phyloP scores from a whole-genome alignment of 345 rosid species.

The Laguncularia racemosa region DNA sequence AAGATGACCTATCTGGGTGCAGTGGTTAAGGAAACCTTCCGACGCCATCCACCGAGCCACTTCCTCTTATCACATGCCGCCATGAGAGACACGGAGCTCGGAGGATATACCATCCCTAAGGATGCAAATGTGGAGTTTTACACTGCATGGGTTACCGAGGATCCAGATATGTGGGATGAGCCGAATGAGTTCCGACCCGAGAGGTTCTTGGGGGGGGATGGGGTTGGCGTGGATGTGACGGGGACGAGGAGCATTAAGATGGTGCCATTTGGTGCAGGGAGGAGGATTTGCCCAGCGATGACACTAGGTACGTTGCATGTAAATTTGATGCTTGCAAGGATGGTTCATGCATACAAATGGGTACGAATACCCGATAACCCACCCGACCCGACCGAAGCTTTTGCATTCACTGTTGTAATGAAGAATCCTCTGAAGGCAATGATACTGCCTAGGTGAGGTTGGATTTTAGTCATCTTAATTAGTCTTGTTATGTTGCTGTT shows the following conservation, averaged over 20 bases:
- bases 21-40: slow-evolving; percentile 75
- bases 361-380: slow-evolving; percentile 45
- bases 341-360: slow-evolving; percentile 82
- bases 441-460: slow-evolving; percentile 36
- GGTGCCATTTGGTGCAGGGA: slow-evolving; percentile 88
- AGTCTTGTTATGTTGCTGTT: too few relatives aligned
- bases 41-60: slow-evolving; percentile 96
- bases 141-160: slow-evolving; percentile 91
- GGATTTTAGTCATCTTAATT: too few relatives aligned
- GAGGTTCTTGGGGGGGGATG: slow-evolving; percentile 78
- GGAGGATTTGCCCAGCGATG: slow-evolving; percentile 94
- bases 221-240: slow-evolving; percentile 65
- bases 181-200: slow-evolving; percentile 73
- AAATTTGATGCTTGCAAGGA: slow-evolving; percentile 66
- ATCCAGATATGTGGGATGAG: slow-evolving; percentile 68
- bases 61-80: slow-evolving; percentile 78
- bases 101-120: slow-evolving; percentile 65
- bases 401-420: slow-evolving; percentile 90
- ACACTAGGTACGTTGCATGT: slow-evolving; percentile 65
- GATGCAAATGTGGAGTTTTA: slow-evolving; percentile 70
- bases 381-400: slow-evolving; percentile 83
- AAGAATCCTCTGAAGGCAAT: slow-evolving; percentile 74
- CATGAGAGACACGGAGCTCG: slow-evolving; percentile 55
- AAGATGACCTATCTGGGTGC: slow-evolving; percentile 65
- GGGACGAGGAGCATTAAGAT: slow-evolving; percentile 77